A percentile compares a stretch with the other conserved stretches of the same genome.
Evolutionary conservation across 306 rosid genomes (phyloP).

Genomic region (Pyrus communis): DNA sequence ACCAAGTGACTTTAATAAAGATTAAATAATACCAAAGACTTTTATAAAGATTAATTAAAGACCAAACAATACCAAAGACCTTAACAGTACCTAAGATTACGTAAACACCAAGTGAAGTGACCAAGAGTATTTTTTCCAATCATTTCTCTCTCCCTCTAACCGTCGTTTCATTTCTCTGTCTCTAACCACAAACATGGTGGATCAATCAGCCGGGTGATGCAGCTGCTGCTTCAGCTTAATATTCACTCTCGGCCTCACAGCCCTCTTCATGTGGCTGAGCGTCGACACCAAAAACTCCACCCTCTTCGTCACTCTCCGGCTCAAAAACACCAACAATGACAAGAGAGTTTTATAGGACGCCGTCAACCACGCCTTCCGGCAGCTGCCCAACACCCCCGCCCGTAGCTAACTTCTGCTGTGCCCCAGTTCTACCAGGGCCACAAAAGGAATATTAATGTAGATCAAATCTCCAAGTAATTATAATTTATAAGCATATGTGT

Average conservation of each 20-base stretch:
- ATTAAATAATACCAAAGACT: no score
- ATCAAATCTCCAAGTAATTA: no score
- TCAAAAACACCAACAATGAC: constrained; percentile 60
- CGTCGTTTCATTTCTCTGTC: background rate
- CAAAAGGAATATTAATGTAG: no score
- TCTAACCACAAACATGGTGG: constrained; percentile 10
- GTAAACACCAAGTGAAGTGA: background rate
- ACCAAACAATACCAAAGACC: background rate
- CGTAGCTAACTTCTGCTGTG: constrained; percentile 21
- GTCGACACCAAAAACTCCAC: constrained; percentile 30
- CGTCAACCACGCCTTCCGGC: constrained; percentile 31
- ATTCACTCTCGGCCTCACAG: constrained; percentile 22
- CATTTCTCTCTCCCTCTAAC: background rate
- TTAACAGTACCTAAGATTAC: background rate
- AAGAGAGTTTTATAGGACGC: constrained; percentile 54
- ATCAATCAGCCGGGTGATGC: constrained; percentile 11
- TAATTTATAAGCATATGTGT: no score
- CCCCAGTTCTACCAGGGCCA: constrained; percentile 45
- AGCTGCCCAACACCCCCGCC: background rate
- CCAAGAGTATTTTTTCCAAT: background rate
- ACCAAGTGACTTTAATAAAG: no score
- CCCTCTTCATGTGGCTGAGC: constrained; percentile 37
- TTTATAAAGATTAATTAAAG: no score
- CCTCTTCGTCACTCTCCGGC: constrained; percentile 22
- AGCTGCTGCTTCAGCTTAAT: constrained; percentile 28